Conservation (phyloP, 345 rosid species). For the Euclidium syriacum region DNA sequence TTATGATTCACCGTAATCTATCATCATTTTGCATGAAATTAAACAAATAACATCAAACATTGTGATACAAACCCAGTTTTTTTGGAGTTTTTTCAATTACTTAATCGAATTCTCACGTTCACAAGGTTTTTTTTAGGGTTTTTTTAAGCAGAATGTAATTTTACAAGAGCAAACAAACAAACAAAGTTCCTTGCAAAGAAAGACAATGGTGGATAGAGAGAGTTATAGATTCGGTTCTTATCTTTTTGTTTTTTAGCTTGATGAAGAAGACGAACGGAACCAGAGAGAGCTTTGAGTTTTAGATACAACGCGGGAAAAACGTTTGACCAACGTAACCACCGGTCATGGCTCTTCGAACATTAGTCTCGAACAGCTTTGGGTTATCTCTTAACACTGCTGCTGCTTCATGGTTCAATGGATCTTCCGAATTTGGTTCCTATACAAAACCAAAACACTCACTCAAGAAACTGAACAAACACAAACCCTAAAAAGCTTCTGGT, state of each 20-base stretch:
- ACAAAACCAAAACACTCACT: background rate
- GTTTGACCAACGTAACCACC: slow-evolving; percentile 82
- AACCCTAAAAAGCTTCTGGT: background rate
- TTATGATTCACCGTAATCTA: background rate
- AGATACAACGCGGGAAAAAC: slow-evolving; percentile 63
- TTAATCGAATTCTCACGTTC: background rate
- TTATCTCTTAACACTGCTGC: slow-evolving; percentile 85
- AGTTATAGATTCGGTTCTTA: slow-evolving; percentile 5
- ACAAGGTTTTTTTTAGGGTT: slow-evolving; percentile 2
- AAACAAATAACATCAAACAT: slow-evolving; percentile 8
- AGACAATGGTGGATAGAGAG: slow-evolving; percentile 19
- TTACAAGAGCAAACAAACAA: slow-evolving; percentile 27
- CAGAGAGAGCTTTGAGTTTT: slow-evolving; percentile 25
- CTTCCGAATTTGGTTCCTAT: slow-evolving; percentile 91
- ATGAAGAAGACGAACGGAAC: slow-evolving; percentile 21
- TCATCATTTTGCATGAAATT: background rate
- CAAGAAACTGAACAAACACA: background rate
- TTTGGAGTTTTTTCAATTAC: slow-evolving; percentile 1
- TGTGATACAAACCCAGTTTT: slow-evolving; percentile 20
- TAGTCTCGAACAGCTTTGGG: slow-evolving; percentile 64
- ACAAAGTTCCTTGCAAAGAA: slow-evolving; percentile 1
- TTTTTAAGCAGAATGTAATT: slow-evolving; percentile 1
- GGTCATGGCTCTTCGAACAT: slow-evolving; percentile 67
- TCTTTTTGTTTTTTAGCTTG: slow-evolving; percentile 17
- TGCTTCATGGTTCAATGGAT: slow-evolving; percentile 93